Evolutionary conservation across 306 rosid species (phyloP).

Genomic region (Vigna unguiculata): DNA sequence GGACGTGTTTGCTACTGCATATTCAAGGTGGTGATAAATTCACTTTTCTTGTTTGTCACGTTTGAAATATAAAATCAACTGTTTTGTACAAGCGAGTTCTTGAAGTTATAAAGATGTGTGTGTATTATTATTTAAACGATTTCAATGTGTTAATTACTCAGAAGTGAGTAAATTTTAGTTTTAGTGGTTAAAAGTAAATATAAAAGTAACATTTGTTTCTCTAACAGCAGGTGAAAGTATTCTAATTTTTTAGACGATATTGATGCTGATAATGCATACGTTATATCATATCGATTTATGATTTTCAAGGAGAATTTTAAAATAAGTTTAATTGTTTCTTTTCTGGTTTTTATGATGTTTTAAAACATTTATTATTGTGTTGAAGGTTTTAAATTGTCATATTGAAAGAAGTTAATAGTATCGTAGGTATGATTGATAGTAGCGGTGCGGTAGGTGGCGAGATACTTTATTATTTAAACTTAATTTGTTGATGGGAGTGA

Average conservation of each 20-base stretch:
- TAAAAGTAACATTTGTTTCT: not conserved
- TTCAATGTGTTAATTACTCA: not conserved
- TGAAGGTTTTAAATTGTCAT: no score
- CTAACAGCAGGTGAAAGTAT: not conserved
- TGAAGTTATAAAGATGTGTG: not conserved
- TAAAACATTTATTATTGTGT: no score
- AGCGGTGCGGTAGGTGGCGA: no score
- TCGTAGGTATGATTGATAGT: no score
- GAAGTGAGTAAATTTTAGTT: not conserved
- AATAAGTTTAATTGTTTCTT: no score
- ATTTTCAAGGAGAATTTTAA: not conserved
- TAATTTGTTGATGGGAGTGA: no score
- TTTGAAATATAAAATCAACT: constrained; percentile 15
- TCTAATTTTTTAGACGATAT: no score
- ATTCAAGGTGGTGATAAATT: constrained; percentile 17
- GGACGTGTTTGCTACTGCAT: not conserved
- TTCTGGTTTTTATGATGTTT: no score
- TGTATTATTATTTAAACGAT: not conserved
- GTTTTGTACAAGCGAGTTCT: not conserved
- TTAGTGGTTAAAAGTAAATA: no score
- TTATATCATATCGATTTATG: not conserved
- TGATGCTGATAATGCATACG: not conserved
- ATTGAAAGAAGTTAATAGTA: no score
- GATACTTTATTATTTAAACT: no score
- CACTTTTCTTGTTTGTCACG: not conserved